These are phyloP conservation scores for Blastocystis sp. DNA, from an alignment of 352 stramenopile genomes.

Conservation along the genomic window DNA sequence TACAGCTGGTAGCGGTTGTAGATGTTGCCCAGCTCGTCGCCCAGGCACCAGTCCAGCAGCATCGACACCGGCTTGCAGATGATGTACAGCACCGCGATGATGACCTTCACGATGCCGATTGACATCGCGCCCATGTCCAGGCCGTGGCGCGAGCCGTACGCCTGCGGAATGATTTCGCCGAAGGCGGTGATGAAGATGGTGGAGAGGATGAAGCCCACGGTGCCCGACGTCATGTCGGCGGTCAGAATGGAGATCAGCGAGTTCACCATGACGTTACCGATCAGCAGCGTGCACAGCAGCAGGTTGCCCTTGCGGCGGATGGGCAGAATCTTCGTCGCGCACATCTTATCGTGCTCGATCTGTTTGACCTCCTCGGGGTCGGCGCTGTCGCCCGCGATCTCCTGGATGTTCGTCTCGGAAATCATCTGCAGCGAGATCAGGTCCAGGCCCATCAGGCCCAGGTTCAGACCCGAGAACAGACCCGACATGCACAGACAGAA, in stretches of 20 bases:
- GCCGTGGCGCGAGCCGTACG: conserved; percentile 87
- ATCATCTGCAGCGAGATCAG: conserved; percentile 94
- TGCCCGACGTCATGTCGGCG: conserved; percentile 78
- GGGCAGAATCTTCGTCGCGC: conserved; percentile 81
- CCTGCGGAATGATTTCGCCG: conserved; percentile 82
- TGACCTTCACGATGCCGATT: conserved; percentile 86
- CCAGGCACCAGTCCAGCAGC: conserved; percentile 85
- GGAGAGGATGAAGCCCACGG: conserved; percentile 88
- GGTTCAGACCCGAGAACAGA: conserved; percentile 87
- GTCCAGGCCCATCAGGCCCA: conserved; percentile 93
- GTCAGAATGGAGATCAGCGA: conserved; percentile 93
- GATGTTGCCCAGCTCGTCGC: conserved; percentile 89
- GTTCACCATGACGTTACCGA: conserved; percentile 95
- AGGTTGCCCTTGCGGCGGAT: conserved; percentile 90
- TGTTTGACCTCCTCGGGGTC: conserved; percentile 73
- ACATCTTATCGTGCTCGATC: conserved; percentile 70
- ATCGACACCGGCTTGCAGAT: conserved; percentile 88
- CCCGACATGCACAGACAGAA: conserved; percentile 82
- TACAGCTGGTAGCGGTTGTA: conserved; percentile 88
- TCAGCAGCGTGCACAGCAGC: conserved; percentile 91
- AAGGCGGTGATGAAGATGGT: conserved; percentile 91
- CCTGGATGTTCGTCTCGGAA: conserved; percentile 83
- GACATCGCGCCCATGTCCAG: conserved; percentile 79
- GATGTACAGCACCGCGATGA: conserved; percentile 90
- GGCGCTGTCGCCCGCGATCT: conserved; percentile 71